Percentiles rank a stretch among this genome's conserved stretches.
Evolutionary conservation across 1,139 yeast species (phyloP).

Genomic region (Yamadazyma conglobata): DNA sequence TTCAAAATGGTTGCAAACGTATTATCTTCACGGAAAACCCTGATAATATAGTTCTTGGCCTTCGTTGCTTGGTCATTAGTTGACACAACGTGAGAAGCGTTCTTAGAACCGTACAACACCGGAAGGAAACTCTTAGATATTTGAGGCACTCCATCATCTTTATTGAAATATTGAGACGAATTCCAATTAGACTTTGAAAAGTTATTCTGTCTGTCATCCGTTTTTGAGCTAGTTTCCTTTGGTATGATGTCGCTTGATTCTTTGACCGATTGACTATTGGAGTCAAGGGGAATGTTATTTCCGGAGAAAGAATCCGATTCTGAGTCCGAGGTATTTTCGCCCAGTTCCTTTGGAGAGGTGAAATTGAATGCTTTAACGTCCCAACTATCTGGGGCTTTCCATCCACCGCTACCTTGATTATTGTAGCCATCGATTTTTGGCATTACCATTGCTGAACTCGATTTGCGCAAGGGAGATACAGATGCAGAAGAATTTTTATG

Average conservation of each 20-base stretch:
- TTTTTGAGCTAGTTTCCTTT: neutral
- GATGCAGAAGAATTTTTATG: slow-evolving; percentile 2
- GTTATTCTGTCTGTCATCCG: neutral
- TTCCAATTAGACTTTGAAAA: slow-evolving; percentile 2
- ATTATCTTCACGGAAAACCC: slow-evolving; percentile 76
- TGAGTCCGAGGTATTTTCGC: slow-evolving; percentile 13
- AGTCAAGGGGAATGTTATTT: neutral
- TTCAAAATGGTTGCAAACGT: slow-evolving; percentile 79
- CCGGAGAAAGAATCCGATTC: slow-evolving; percentile 18
- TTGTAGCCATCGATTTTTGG: slow-evolving; percentile 1
- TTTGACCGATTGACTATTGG: slow-evolving; percentile 1
- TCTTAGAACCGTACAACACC: slow-evolving; percentile 35
- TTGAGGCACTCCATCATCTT: slow-evolving; percentile 3
- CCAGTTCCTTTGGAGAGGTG: slow-evolving; percentile 8
- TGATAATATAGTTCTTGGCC: slow-evolving; percentile 50
- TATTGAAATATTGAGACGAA: slow-evolving; percentile 1
- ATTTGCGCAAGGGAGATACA: slow-evolving; percentile 10
- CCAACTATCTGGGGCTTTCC: slow-evolving; percentile 84
- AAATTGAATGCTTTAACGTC: slow-evolving; percentile 50
- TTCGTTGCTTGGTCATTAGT: slow-evolving; percentile 20
- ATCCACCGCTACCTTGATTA: slow-evolving; percentile 15
- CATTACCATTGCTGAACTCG: slow-evolving; percentile 9
- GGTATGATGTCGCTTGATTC: too few species aligned
- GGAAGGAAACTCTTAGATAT: slow-evolving; percentile 20
- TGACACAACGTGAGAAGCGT: slow-evolving; percentile 22